Evolutionary conservation across 2,329 filamentous ascomycete genomes (phyloP).

Genomic region (Fusarium sp.): DNA sequence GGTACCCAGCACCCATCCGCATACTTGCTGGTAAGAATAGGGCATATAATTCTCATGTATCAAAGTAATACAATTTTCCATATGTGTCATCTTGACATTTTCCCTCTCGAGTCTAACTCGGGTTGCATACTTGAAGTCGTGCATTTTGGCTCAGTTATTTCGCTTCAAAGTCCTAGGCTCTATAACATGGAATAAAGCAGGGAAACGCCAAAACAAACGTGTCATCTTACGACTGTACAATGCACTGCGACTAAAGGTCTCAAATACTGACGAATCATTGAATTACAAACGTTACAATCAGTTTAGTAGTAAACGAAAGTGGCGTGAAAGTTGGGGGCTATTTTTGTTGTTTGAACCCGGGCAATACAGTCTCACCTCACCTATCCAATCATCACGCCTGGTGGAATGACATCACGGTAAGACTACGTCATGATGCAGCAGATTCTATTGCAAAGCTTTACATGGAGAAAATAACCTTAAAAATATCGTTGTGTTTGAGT

Average conservation of each 20-base stretch:
- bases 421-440: constrained; percentile 1
- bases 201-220: not conserved
- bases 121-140: no score
- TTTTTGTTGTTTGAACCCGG: constrained; percentile 3
- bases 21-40: no score
- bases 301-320: not conserved
- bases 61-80: no score
- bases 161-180: not conserved
- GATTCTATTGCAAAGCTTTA: not conserved
- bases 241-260: not conserved
- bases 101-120: no score
- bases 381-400: not conserved
- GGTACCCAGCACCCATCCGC: no score
- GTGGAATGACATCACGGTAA: not conserved
- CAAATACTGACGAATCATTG: not conserved
- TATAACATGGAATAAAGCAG: not conserved
- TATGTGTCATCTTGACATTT: no score
- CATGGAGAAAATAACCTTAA: not conserved
- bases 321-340: constrained; percentile 4
- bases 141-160: no score
- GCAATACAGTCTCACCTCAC: not conserved
- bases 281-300: not conserved
- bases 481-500: not conserved
- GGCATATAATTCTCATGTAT: no score
- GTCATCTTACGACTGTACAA: not conserved